These are phyloP conservation scores for Hymenoscyphus repandus DNA, from an alignment of 2,329 filamentous ascomycete genomes.

Conservation along the genomic window DNA sequence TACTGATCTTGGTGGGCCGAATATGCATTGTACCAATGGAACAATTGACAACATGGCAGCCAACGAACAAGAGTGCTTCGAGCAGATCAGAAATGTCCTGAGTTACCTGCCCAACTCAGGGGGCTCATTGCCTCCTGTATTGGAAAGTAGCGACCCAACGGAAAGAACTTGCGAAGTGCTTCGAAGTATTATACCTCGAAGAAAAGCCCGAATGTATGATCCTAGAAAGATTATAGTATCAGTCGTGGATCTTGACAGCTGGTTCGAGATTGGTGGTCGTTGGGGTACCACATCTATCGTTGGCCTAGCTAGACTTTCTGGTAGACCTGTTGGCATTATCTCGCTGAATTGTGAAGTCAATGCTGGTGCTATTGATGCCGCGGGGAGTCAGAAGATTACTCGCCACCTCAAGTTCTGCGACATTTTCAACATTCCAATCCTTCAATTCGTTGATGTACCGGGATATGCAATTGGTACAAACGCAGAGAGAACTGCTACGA, in stretches of 20 bases:
- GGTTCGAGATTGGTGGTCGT: constrained; percentile 59
- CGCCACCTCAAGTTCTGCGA: constrained; percentile 58
- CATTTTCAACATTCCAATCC: constrained; percentile 57
- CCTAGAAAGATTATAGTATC: constrained; percentile 50
- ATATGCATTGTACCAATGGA: constrained; percentile 59
- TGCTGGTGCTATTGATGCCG: constrained; percentile 55
- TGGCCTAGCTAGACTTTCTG: constrained; percentile 53
- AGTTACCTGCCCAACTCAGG: constrained; percentile 54
- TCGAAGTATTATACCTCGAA: constrained; percentile 51
- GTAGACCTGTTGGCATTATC: constrained; percentile 53
- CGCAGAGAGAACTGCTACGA: constrained; percentile 57
- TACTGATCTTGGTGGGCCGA: constrained; percentile 53
- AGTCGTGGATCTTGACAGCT: constrained; percentile 50
- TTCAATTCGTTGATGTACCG: constrained; percentile 60
- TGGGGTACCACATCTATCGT: constrained; percentile 59
- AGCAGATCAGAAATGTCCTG: constrained; percentile 52
- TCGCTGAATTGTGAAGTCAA: constrained; percentile 57
- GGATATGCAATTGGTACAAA: constrained; percentile 60
- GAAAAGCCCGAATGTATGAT: constrained; percentile 55
- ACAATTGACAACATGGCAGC: constrained; percentile 60
- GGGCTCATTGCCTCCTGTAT: constrained; percentile 45
- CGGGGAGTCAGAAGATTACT: constrained; percentile 55
- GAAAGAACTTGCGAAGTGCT: constrained; percentile 44
- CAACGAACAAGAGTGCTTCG: constrained; percentile 56
- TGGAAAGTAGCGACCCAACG: constrained; percentile 42